Conservation (phyloP, 768 basidiomycete genomes). For the Pulveroboletus sp. region DNA sequence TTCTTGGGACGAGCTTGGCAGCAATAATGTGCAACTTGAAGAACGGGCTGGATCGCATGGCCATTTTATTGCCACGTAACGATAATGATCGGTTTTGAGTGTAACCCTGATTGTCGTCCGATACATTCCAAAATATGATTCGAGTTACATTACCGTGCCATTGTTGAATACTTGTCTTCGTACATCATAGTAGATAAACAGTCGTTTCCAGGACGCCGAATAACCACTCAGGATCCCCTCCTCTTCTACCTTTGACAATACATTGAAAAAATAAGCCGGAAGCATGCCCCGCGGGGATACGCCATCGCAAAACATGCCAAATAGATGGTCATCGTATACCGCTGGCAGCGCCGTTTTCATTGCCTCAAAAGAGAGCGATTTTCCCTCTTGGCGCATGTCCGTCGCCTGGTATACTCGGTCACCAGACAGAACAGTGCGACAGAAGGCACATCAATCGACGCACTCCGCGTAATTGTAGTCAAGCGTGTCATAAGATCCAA, state of each 20-base stretch:
- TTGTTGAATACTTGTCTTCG: too few species aligned
- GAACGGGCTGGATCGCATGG: too few species aligned
- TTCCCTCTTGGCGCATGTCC: constrained; percentile 21
- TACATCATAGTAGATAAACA: constrained; percentile 20
- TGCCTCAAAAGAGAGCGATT: constrained; percentile 23
- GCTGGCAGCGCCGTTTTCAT: constrained; percentile 27
- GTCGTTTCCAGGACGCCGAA: constrained; percentile 12
- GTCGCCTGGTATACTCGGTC: constrained; percentile 13
- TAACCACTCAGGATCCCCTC: constrained; percentile 11
- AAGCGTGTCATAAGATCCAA: too few species aligned
- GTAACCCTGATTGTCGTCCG: too few species aligned
- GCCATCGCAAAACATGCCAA: constrained; percentile 27
- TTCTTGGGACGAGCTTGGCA: too few species aligned
- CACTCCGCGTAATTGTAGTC: too few species aligned
- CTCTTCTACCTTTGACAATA: constrained; percentile 24
- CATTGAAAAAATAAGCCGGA: constrained; percentile 22
- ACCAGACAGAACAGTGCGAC: too few species aligned
- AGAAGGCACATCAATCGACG: constrained; percentile 13
- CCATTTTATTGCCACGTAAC: too few species aligned
- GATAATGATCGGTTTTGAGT: too few species aligned
- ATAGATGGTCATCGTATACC: constrained; percentile 33
- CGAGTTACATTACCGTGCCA: too few species aligned
- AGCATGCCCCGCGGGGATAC: constrained; percentile 10
- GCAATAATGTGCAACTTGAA: too few species aligned
- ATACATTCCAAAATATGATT: too few species aligned